Evolutionary conservation across 495 filamentous ascomycete genomes (phyloP).

Genomic region (Geopyxis carbonaria): DNA sequence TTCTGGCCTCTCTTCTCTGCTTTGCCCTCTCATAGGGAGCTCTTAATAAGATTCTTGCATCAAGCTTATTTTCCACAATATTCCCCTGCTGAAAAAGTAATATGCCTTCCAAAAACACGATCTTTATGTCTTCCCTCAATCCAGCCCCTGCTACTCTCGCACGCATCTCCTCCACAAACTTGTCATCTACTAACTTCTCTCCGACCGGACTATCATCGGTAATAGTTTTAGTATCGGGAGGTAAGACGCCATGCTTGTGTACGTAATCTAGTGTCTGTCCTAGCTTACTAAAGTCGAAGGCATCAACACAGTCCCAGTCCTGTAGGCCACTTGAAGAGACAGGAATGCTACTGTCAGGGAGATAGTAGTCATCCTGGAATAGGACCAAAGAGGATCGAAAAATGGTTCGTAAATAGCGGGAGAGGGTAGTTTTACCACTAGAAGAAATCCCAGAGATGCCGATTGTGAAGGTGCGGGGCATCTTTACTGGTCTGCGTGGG

Average conservation of each 20-base stretch:
- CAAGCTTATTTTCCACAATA: conserved; percentile 18
- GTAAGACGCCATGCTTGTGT: conserved; percentile 44
- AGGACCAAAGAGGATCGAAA: conserved; percentile 57
- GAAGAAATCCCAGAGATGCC: conserved; percentile 61
- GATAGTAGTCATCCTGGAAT: conserved; percentile 89
- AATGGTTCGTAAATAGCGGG: conserved; percentile 53
- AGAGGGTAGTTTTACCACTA: conserved; percentile 65
- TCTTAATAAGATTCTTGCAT: conserved; percentile 59
- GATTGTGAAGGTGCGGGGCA: conserved; percentile 38
- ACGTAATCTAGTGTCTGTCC: conserved; percentile 44
- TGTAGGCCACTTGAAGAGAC: conserved; percentile 37
- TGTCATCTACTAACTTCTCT: conserved; percentile 27
- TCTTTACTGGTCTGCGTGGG: too few relatives aligned
- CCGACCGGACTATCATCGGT: conserved; percentile 45
- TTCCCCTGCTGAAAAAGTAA: conserved; percentile 43
- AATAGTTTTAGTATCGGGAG: conserved; percentile 49
- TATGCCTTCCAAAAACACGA: conserved; percentile 63
- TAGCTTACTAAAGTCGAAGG: conserved; percentile 52
- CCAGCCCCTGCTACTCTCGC: neutral
- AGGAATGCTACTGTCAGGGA: conserved; percentile 51
- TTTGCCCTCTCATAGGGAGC: conserved; percentile 39
- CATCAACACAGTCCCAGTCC: conserved; percentile 74
- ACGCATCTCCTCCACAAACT: conserved; percentile 18
- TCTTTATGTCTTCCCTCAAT: conserved; percentile 13
- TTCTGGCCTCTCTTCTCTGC: conserved; percentile 48